A percentile compares a stretch with the other conserved stretches of the same genome.
Evolutionary conservation across 441 rosid species (phyloP).

Genomic region (Gossypium gossypioides): DNA sequence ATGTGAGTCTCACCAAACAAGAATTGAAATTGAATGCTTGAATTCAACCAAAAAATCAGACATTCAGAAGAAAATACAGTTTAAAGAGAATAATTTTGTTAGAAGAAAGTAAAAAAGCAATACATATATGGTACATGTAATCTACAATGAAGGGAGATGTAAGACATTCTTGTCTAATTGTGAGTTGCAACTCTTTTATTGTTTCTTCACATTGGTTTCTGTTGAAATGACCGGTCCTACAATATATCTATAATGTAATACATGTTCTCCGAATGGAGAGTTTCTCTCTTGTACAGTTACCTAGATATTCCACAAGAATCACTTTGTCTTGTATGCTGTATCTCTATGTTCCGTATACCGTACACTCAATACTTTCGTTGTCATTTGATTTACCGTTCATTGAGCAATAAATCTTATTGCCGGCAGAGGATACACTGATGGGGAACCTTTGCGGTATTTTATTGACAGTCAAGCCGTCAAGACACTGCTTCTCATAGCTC

Average conservation of each 20-base stretch:
- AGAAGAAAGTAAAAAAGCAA: not conserved
- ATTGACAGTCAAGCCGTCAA: slow-evolving; percentile 16
- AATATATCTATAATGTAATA: slow-evolving; percentile 15
- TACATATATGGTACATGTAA: not conserved
- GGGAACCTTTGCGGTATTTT: slow-evolving; percentile 18
- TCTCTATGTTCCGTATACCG: slow-evolving; percentile 21
- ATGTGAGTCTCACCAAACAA: not conserved
- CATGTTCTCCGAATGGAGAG: not conserved
- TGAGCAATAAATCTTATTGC: slow-evolving; percentile 22
- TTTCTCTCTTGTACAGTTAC: not conserved
- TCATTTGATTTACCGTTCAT: slow-evolving; percentile 23
- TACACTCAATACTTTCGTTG: slow-evolving; percentile 32
- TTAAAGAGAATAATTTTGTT: not conserved
- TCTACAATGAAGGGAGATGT: not conserved
- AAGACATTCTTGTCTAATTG: not conserved
- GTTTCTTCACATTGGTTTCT: not conserved
- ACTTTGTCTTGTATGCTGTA: not conserved
- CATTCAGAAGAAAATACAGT: not conserved
- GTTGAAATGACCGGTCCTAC: slow-evolving; percentile 6
- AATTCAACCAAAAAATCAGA: not conserved
- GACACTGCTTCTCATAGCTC: slow-evolving; percentile 35
- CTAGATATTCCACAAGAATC: not conserved
- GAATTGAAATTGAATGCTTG: not conserved
- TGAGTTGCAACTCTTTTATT: not conserved
- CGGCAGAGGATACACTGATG: slow-evolving; percentile 14